Percentiles rank a stretch among this genome's conserved stretches.
These are phyloP conservation scores for Cercophora newfieldiana DNA, from an alignment of 495 filamentous ascomycete genomes.

Conservation along the genomic window DNA sequence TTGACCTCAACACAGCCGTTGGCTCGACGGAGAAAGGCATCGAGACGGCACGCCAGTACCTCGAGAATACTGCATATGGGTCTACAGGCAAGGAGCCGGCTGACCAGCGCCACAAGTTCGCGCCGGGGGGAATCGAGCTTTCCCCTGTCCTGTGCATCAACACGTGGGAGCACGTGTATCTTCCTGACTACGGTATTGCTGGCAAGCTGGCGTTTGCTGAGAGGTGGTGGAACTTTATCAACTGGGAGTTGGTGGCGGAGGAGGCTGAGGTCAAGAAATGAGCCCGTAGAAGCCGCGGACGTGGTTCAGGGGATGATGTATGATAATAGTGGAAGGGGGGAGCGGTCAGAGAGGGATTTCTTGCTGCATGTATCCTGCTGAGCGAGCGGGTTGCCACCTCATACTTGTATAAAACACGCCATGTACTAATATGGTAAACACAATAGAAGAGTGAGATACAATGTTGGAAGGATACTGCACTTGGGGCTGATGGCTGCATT, in stretches of 20 bases:
- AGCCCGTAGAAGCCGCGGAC: background rate
- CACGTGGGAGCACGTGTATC: slow-evolving; percentile 94
- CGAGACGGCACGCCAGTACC: slow-evolving; percentile 29
- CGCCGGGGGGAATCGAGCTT: slow-evolving; percentile 69
- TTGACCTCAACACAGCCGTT: slow-evolving; percentile 74
- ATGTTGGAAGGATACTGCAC: background rate
- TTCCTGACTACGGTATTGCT: slow-evolving; percentile 76
- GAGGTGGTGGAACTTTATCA: slow-evolving; percentile 81
- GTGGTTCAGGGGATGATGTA: background rate
- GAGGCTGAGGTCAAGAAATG: slow-evolving; percentile 20
- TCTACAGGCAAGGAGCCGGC: slow-evolving; percentile 44
- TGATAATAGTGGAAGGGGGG: background rate
- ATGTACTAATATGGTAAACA: background rate
- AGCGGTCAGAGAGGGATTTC: background rate
- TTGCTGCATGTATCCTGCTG: background rate
- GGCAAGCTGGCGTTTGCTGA: slow-evolving; percentile 77
- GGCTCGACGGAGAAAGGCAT: slow-evolving; percentile 37
- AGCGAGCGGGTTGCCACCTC: background rate
- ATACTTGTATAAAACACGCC: background rate
- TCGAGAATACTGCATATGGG: slow-evolving; percentile 45
- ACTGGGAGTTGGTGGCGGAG: slow-evolving; percentile 74
- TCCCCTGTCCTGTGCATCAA: slow-evolving; percentile 84
- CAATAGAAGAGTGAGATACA: background rate
- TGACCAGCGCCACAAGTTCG: slow-evolving; percentile 38
- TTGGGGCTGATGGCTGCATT: no score